Percentiles rank a stretch among this genome's conserved stretches.
Evolutionary conservation across 2,329 filamentous ascomycete genomes (phyloP).

Genomic region (Ophiostoma tasmaniense): DNA sequence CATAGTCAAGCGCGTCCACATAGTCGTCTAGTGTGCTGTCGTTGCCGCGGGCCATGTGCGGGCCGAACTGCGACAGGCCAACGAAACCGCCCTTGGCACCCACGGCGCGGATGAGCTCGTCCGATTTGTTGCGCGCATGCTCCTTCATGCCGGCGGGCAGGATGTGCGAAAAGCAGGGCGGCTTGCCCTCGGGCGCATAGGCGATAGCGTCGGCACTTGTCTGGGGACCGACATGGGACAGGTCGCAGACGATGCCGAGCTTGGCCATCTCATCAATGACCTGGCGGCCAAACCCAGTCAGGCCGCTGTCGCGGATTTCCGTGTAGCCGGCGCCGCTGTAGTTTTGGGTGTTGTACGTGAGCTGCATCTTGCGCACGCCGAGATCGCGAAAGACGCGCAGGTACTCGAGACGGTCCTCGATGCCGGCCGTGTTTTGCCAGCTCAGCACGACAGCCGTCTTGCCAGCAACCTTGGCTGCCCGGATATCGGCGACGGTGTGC

Average conservation of each 20-base stretch:
- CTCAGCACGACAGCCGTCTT: slow-evolving; percentile 32
- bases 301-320: slow-evolving; percentile 29
- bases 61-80: slow-evolving; percentile 33
- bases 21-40: slow-evolving; percentile 36
- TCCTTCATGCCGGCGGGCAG: slow-evolving; percentile 30
- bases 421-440: slow-evolving; percentile 35
- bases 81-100: slow-evolving; percentile 32
- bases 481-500: slow-evolving; percentile 30
- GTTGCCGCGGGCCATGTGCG: slow-evolving; percentile 33
- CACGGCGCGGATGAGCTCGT: slow-evolving; percentile 30
- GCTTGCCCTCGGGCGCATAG: slow-evolving; percentile 28
- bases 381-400: slow-evolving; percentile 33
- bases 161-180: slow-evolving; percentile 34
- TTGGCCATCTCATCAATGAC: slow-evolving; percentile 30
- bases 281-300: slow-evolving; percentile 30
- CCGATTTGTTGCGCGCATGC: slow-evolving; percentile 33
- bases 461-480: slow-evolving; percentile 29
- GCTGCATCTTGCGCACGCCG: slow-evolving; percentile 35
- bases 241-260: slow-evolving; percentile 30
- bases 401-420: slow-evolving; percentile 33
- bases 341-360: slow-evolving; percentile 36
- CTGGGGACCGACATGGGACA: slow-evolving; percentile 30
- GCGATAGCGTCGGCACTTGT: slow-evolving; percentile 30
- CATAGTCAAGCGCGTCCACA: slow-evolving; percentile 32
- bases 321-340: slow-evolving; percentile 34